These are phyloP conservation scores for Saccharomycopsis sp. DNA, from an alignment of 805 yeast genomes.

Conservation along the genomic window DNA sequence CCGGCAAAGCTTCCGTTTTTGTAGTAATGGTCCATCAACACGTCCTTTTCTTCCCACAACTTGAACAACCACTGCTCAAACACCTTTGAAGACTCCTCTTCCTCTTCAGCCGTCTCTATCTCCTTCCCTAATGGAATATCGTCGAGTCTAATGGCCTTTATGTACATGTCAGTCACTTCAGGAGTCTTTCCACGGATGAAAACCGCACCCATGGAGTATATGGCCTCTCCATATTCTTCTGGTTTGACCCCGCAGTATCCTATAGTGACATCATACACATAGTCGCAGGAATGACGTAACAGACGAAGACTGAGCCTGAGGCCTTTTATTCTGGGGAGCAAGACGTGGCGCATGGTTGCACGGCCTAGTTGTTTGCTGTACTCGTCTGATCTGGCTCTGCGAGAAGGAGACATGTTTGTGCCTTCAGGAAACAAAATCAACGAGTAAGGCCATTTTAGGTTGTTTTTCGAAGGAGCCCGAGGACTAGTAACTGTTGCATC, in stretches of 20 bases:
- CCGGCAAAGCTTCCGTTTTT: slow-evolving; percentile 42
- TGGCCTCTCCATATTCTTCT: slow-evolving; percentile 68
- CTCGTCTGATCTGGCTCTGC: slow-evolving; percentile 48
- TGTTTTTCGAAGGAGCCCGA: not conserved
- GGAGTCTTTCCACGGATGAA: slow-evolving; percentile 74
- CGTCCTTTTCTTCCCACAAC: slow-evolving; percentile 77
- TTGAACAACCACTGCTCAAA: slow-evolving; percentile 73
- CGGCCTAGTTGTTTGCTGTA: slow-evolving; percentile 49
- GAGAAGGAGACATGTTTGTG: slow-evolving; percentile 68
- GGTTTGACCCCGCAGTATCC: slow-evolving; percentile 69
- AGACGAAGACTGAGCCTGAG: slow-evolving; percentile 56
- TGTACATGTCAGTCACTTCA: slow-evolving; percentile 50
- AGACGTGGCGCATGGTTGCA: slow-evolving; percentile 50
- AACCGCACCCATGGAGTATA: slow-evolving; percentile 55
- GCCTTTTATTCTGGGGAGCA: slow-evolving; percentile 83
- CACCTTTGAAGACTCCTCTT: slow-evolving; percentile 30
- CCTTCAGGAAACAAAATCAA: slow-evolving; percentile 90
- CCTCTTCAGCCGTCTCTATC: slow-evolving; percentile 38
- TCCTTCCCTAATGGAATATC: slow-evolving; percentile 62
- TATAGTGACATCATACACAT: slow-evolving; percentile 74
- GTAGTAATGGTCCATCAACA: slow-evolving; percentile 55
- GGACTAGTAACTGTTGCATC: slow-evolving; percentile 22
- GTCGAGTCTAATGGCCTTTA: slow-evolving; percentile 47
- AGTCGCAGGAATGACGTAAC: slow-evolving; percentile 45
- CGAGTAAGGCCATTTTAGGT: slow-evolving; percentile 50